Evolutionary conservation across 2,329 filamentous ascomycete genomes (phyloP), one percentile per base, ranked within the genome.

Genomic region (Sporothrix globosa): DNA sequence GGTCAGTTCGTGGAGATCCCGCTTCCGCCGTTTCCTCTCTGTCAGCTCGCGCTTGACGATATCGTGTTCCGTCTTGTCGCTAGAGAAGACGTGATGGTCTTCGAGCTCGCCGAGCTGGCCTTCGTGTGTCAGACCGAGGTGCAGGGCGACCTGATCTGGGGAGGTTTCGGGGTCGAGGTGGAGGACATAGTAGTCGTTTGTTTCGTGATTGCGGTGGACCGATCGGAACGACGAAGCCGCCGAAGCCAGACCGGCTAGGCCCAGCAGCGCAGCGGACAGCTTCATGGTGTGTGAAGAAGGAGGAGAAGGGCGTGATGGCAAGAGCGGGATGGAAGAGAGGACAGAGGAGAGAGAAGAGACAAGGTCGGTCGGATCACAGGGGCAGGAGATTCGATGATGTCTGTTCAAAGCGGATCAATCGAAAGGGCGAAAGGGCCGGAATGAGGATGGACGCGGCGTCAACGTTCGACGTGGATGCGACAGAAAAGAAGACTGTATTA

Each of bases 151-250:
- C 53, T 90, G 84, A 30, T 86, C 81, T 19, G 93, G 93, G 17
- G 88, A 84, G 7, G 87, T 84, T 50, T 86, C 83, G 14, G 87
- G 82, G 71, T 91, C 87, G 76, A 99, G 86, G 74, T 97, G 92
- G 61, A 99, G 85, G 74, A 96, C 93, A 79, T 98, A 97, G 82
- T 97, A 98, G 80, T 99, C 95, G 80, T 93, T 88, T 52, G 87
- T 85, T 66, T 91, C 87, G 83, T 96, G 92, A 77, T 96, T 87
- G 75, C 92, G 90, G 73, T 71, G 85, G 82, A 66, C 84, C 82
- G 58, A 88, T 79, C 68, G 75, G 17, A 63, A 81, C 63, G 61
- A 48, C 41, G 61, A 88, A 80, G 79, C 85, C 82, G 69, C 84
- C 79, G 66, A 88, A 81, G 61, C 61, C 41, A 88, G 80, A 79